Base-by-base conservation (phyloP, 2,329 filamentous ascomycete genomes). In the Claviceps capensis region DNA sequence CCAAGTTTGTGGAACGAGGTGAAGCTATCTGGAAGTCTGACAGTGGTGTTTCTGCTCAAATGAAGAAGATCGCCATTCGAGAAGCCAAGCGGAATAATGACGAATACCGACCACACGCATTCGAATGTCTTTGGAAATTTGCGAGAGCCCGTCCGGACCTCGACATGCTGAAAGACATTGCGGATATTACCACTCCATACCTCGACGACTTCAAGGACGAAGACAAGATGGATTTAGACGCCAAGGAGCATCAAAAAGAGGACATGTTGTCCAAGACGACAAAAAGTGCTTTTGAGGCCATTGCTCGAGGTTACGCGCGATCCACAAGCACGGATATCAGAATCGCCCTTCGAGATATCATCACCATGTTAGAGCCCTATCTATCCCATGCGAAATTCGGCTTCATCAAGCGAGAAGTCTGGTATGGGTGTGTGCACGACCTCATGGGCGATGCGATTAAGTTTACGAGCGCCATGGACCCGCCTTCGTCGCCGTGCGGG, bases 1-100 rank as follows among this genome's bases (percentile, higher is more conserved):
- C 88, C 4, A 78, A 81, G 53, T 93, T 97, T 60, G 81, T 86
- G 0, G 76, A 80, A 60, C 80, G 82, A 56, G 79, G 78, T 0
- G 76, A 75, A 57, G 66, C 66, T 7, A 70, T 87, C 34, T 82
- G 81, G 72, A 68, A 72, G 47, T 65, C 66, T 5, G 77, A 84
- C 56, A 55, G 63, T 0, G 62, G 63, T 9, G 67, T 86, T 23
- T 76, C 77, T 11, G 74, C 78, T 8, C 76, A 83, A 59, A 82
- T 90, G 70, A 86, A 84, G 70, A 90, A 90, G 76, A 85, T 95
- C 57, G 79, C 79, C 5, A 66, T 91, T 16, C 79, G 91, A 53
- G 93, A 98, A 74, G 89, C 89, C 8, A 96, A 93, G 72, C 80
- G 93, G 36, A 91, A 90, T 63, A 96, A 96, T 61, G 79, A 82